Conservation (phyloP, 1,284 basidiomycete genomes). For the Trichosporon faecale region DNA sequence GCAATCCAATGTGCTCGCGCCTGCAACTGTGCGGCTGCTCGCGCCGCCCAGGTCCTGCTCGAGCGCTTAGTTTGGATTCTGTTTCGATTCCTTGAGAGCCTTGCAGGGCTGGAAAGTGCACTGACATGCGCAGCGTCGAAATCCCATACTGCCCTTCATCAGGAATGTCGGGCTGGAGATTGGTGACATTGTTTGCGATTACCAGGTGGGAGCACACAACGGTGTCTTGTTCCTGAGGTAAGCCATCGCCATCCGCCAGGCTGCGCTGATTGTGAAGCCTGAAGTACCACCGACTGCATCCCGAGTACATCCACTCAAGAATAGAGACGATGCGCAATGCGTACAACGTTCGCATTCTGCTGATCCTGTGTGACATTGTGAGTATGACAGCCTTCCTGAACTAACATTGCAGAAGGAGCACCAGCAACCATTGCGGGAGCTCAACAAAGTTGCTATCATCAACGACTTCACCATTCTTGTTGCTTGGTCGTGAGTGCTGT, state of each 20-base stretch:
- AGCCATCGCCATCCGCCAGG: conserved; percentile 22
- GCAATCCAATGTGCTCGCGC: not conserved
- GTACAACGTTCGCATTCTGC: conserved; percentile 80
- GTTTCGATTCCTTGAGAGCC: not conserved
- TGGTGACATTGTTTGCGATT: conserved; percentile 89
- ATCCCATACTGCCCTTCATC: conserved; percentile 79
- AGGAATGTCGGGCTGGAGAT: conserved; percentile 90
- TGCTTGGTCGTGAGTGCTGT: conserved; percentile 74
- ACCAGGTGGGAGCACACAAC: conserved; percentile 91
- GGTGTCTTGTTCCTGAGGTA: conserved; percentile 89
- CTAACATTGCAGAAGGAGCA: conserved; percentile 65
- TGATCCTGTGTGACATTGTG: conserved; percentile 90
- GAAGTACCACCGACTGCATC: conserved; percentile 92
- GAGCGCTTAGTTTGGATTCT: no score
- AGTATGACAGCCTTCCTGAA: conserved; percentile 42
- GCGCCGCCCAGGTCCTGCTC: not conserved
- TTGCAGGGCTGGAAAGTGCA: not conserved
- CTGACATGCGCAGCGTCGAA: conserved; percentile 63
- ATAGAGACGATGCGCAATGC: conserved; percentile 79
- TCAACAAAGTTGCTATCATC: conserved; percentile 88
- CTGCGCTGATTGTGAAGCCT: conserved; percentile 58
- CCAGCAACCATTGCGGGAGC: conserved; percentile 80
- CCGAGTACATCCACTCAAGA: conserved; percentile 90
- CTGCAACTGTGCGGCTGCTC: not conserved
- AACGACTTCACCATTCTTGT: conserved; percentile 91